Base-by-base conservation (phyloP, 805 yeast species). In the Torulaspora delbrueckii region DNA sequence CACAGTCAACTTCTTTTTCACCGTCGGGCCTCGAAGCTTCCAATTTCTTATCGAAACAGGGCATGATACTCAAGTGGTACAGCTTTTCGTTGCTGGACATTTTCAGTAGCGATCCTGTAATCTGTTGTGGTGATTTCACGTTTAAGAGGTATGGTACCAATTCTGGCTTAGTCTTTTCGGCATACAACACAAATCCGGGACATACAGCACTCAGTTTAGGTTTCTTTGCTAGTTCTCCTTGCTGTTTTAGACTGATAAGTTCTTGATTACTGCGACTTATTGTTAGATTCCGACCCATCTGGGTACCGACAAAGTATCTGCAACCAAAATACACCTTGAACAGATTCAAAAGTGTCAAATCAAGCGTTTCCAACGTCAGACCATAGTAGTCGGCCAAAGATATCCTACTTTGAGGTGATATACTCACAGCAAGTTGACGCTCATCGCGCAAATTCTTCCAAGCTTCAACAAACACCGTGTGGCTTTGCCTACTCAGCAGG, bases 101-200 rank as follows among this genome's bases (percentile, higher is more conserved):
- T 62, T 90, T 90, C 42, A 91, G 64, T 18, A 90, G 54, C 14
- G 80, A 70, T 0, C 98, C 98, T 0, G 97, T 87, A 42, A 91
- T 84, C 62, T 88, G 97, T 66, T 91, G 98, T 3, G 98, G 95
- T 0, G 96, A 86, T 58, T 87, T 86, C 35, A 86, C 84, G 28
- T 75, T 75, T 9, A 95, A 79, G 48, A 93, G 60, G 47, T 74
- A 71, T 0, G 90, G 84, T 12, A 89, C 67, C 8, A 93, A 70
- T 52, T 85, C 81, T 0, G 96, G 95, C 62, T 91, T 96, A 0
- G 98, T 90, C 70, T 93, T 93, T 55, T 93, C 98, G 0, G 91
- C 96, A 59, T 93, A 93, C 23, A 93, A 73, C 0, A 93, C 93
- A 88, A 96, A 93, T 0, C 99, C 99, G 0, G 99, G 99, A 65